Base-by-base conservation (phyloP, 1,284 basidiomycete genomes). In the Ganoderma multipileum region DNA sequence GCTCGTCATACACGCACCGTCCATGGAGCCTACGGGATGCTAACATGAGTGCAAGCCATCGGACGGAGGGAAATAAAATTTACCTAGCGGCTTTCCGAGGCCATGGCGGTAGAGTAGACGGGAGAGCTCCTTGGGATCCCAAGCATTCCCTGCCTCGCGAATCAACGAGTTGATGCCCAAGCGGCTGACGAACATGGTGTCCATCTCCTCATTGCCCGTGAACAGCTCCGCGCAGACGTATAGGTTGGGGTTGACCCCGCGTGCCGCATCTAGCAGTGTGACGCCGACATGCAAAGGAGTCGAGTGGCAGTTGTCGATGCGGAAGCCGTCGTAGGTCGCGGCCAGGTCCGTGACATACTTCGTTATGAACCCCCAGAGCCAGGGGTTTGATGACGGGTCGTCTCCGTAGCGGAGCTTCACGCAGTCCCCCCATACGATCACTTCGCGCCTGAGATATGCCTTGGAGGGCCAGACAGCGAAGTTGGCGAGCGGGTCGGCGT, bases 301-400 rank as follows among this genome's bases (percentile, higher is more conserved):
- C 18, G 97, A 99, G 81, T 99, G 97, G 76, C 96, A 98, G 79
- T 99, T 99, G 81, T 99, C 97, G 75, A 99, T 93, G 30, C 98
- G 89, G 87, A 99, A 98, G 8, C 97, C 97, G 71, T 98, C 92
- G 78, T 98, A 99, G 11, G 89, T 87, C 52, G 82, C 83, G 0
- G 97, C 97, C 57, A 96, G 90, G 23, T 85, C 85, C 64, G 86
- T 87, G 68, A 96, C 94, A 74, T 98, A 98, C 64, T 85, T 82
- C n/a, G 88, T 92, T 91, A 99, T 99, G 81, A 96, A 93, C 61
- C 88, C 80, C 97, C 97, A 99, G 30, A 99, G 84, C 93, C 95
- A 99, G 0, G 96, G 96, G 78, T 97, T 98, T 73, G 93, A 92
- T 3, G 87, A 82, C 1, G 92, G 91, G 2, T 86, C 85, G 9